Evolutionary conservation across 2,329 filamentous ascomycete species (phyloP), one percentile per base, ranked within the genome.

Genomic region (Arthrobotrys sinensis): DNA sequence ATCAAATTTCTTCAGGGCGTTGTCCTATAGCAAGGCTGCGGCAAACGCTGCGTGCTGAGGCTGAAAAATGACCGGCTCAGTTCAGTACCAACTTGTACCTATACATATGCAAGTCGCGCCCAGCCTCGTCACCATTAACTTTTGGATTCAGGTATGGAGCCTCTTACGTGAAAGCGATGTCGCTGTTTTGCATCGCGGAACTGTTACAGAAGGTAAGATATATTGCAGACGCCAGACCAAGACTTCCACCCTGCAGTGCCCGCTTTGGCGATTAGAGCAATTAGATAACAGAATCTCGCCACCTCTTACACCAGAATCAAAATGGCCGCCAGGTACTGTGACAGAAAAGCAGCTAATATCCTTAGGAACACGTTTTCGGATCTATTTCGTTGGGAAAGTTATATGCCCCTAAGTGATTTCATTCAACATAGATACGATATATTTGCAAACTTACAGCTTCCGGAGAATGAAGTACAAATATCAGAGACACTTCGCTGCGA

Each of bases 141-240:
- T 52, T 52, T 32, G 16, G 48, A 4, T n/a, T 21, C 7, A 11
- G 24, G 2, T 10, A 45, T 5, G 14, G 19, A 24, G 16, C 19
- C 46, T 32, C 48, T 52, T 52, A 32, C 48, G 24, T 32, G 32
- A 32, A 28, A 12, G 24, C 16, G 48, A 32, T 32, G 48, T 32
- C 48, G 21, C 12, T n/a, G 48, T 32, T 52, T n/a, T 14, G 3
- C 48, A 14, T 21, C 12, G 48, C 21, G 24, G 24, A 52, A 7
- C n/a, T n/a, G 12, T 28, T 28, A 32, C 48, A 32, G 12, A 32
- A 52, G 4, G 24, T 52, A 12, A n/a, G 48, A 28, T 32, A 52
- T 52, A 52, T 52, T 32, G 48, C 48, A 32, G 40, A 45, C 40
- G 1, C 5, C 48, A 16, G 40, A 48, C 45, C 45, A 48, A 48